Base-by-base conservation (phyloP, 371 early-diverging fungal species). In the Rhizopus sp. region DNA sequence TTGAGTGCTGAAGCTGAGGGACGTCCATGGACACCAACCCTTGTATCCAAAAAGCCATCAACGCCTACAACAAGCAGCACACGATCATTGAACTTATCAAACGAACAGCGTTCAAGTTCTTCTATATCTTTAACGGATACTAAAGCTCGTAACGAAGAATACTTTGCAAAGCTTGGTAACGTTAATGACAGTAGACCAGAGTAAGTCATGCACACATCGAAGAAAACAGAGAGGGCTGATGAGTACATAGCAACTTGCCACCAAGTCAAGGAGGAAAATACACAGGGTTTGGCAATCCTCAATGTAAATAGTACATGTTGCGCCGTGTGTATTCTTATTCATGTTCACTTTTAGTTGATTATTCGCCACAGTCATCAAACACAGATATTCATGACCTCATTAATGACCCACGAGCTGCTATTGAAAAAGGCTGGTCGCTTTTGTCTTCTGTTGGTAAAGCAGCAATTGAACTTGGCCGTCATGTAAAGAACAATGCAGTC, bases 181-280 rank as follows among this genome's bases (percentile, higher is more conserved):
- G 41, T 49, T 3, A 68, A 68, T 39, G 68, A 63, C 34, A 46
- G 23, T 13, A 59, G 68, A 57, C 50, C 63, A 45, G 64, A 63
- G 68, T 68, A 57, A 60, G 60, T 53, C 8, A 12, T 13, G 5
- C 37, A 5, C 33, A 12, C 31, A 15, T 12, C 17, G 55, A 34
- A 23, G 23, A 23, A 23, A 23, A 23, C 30, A 33, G 29, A n/a
- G 32, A 34, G 39, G 10, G 33, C 8, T 45, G 23, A 16, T 44
- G 4, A 35, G 16, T 33, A 13, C 12, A 47, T 50, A 72, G 84
- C 17, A 53, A 87, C 63, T 64, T 97, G 42, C 94, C 95, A 30
- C 97, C 97, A 5, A 93, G 81, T 60, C 95, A 96, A 71, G 97
- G 97, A 44, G 97, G 97, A 33, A 89, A 89, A 69, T 97, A 89